Evolutionary conservation across 805 yeast species (phyloP).

Genomic region (Sporopachydermia quercuum): DNA sequence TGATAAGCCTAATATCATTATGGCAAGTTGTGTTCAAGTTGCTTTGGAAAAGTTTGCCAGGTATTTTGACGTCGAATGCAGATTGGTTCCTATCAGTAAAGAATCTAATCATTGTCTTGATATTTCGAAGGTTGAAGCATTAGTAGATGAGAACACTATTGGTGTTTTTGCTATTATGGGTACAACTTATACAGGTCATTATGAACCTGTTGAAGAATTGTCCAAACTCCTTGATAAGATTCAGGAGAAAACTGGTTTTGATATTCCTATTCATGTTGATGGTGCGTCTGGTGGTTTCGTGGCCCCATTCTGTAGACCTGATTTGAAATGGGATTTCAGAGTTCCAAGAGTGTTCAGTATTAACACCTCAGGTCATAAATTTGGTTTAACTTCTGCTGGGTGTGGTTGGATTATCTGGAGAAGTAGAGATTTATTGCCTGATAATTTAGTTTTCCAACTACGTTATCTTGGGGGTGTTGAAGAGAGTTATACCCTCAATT

Average conservation of each 20-base stretch:
- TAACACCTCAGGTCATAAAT: constrained; percentile 87
- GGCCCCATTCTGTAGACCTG: constrained; percentile 73
- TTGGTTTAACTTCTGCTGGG: constrained; percentile 83
- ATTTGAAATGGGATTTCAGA: constrained; percentile 72
- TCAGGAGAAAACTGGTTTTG: constrained; percentile 49
- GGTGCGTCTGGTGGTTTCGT: constrained; percentile 88
- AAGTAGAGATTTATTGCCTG: constrained; percentile 46
- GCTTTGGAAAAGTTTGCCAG: constrained; percentile 90
- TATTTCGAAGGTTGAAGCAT: constrained; percentile 37
- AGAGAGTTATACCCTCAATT: constrained; percentile 74
- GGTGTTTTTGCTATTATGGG: constrained; percentile 84
- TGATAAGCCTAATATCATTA: constrained; percentile 66
- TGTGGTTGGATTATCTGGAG: constrained; percentile 88
- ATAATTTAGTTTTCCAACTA: constrained; percentile 58
- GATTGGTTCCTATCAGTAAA: constrained; percentile 52
- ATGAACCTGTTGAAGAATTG: constrained; percentile 58
- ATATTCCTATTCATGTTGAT: constrained; percentile 80
- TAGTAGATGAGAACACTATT: constrained; percentile 81
- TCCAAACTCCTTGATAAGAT: constrained; percentile 51
- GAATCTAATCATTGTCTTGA: constrained; percentile 54
- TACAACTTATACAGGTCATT: constrained; percentile 87
- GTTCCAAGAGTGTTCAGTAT: constrained; percentile 66
- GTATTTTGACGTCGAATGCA: constrained; percentile 81
- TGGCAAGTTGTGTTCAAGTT: constrained; percentile 90
- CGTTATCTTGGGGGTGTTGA: constrained; percentile 81